A percentile compares a stretch with the other conserved stretches of the same genome.
Conservation (phyloP, 73 alveolate genomes). For the Paramecium bursaria region DNA sequence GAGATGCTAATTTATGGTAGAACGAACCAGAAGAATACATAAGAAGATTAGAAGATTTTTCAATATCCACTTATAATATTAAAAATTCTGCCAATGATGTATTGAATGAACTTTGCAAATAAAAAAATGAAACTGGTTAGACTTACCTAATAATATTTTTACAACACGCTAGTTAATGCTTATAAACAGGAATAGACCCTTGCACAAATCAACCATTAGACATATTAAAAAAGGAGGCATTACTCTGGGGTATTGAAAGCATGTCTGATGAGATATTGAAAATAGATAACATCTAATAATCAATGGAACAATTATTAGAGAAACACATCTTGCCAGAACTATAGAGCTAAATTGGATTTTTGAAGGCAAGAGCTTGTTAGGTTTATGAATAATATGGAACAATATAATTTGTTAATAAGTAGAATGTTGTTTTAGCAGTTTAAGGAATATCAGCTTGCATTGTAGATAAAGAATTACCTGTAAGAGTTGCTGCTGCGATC, state of each 20-base stretch:
- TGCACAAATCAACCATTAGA: constrained; percentile 58
- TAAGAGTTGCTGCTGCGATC: constrained; percentile 81
- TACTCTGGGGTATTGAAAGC: constrained; percentile 63
- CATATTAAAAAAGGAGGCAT: constrained; percentile 55
- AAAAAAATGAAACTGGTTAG: constrained; percentile 52
- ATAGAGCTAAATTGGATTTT: constrained; percentile 72
- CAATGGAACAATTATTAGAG: constrained; percentile 60
- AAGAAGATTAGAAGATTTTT: constrained; percentile 77
- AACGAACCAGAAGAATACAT: constrained; percentile 83
- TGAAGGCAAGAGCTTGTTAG: constrained; percentile 86
- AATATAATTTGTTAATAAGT: constrained; percentile 68
- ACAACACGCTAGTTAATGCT: constrained; percentile 1
- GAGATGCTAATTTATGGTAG: constrained; percentile 75
- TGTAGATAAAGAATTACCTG: constrained; percentile 82
- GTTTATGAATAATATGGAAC: constrained; percentile 82
- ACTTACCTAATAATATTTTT: constrained; percentile 32
- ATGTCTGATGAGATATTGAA: constrained; percentile 38
- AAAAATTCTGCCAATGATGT: constrained; percentile 62
- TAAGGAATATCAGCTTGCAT: constrained; percentile 68
- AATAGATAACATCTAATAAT: constrained; percentile 22
- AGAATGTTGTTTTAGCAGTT: constrained; percentile 64
- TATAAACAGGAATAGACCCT: constrained; percentile 55
- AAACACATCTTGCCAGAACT: constrained; percentile 82
- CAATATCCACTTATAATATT: constrained; percentile 53
- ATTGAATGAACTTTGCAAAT: constrained; percentile 48